phyloP scores from a whole-genome alignment of 768 basidiomycete species.

The Myochromella boudieri region DNA sequence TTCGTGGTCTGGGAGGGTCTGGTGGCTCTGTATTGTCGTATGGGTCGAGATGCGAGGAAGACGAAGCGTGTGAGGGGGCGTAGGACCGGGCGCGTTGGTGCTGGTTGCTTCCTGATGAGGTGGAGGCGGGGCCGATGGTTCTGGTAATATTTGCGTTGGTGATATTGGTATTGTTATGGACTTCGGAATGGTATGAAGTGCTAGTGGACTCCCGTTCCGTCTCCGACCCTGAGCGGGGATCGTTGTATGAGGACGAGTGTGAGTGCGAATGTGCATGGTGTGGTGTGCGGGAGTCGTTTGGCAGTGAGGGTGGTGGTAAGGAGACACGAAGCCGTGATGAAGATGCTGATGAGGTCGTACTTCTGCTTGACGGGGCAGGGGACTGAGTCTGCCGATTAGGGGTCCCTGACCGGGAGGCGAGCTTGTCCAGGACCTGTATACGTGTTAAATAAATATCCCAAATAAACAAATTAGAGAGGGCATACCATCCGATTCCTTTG shows the following conservation, averaged over 20 bases:
- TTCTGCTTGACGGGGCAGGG: constrained; percentile 27
- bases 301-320: constrained; percentile 23
- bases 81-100: constrained; percentile 11
- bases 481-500: constrained; percentile 75
- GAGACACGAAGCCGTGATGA: constrained; percentile 31
- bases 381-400: constrained; percentile 42
- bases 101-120: no score
- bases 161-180: constrained; percentile 16
- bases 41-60: no score
- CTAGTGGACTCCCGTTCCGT: constrained; percentile 68
- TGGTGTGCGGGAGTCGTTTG: constrained; percentile 21
- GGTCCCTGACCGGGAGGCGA: constrained; percentile 57
- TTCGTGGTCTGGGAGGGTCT: no score
- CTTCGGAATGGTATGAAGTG: constrained; percentile 18
- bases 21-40: no score
- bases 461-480: constrained; percentile 17
- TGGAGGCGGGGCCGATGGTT: constrained; percentile 6
- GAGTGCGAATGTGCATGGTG: constrained; percentile 19
- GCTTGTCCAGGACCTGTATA: constrained; percentile 64
- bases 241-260: constrained; percentile 19
- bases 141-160: constrained; percentile 16
- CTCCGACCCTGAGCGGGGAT: constrained; percentile 69
- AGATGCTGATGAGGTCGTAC: constrained; percentile 30
- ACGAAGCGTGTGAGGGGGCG: constrained; percentile 1
- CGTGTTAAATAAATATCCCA: constrained; percentile 14